Conservation (phyloP, 1,139 yeast genomes). For the Pichia norvegensis region DNA sequence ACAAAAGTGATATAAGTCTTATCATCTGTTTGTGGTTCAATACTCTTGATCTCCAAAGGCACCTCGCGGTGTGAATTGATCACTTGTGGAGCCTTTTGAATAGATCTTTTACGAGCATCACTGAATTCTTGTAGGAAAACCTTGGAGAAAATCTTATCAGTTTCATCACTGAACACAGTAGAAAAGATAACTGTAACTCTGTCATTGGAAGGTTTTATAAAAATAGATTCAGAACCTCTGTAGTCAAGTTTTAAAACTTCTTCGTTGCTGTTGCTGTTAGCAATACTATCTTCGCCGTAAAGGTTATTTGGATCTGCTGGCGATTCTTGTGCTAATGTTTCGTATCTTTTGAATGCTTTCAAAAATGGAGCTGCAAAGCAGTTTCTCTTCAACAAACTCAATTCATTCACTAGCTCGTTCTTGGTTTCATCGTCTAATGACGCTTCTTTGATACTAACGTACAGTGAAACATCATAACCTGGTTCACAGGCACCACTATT, state of each 20-base stretch:
- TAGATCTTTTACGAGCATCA: constrained; percentile 92
- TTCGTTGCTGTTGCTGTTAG: constrained; percentile 38
- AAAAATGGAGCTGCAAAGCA: constrained; percentile 92
- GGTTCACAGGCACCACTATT: constrained; percentile 43
- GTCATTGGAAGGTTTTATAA: constrained; percentile 86
- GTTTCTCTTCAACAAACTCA: constrained; percentile 74
- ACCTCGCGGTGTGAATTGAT: constrained; percentile 82
- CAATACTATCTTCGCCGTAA: constrained; percentile 38
- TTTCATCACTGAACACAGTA: constrained; percentile 91
- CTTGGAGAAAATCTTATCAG: constrained; percentile 90
- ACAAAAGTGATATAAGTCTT: constrained; percentile 75
- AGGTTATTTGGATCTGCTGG: constrained; percentile 35
- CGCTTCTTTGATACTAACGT: constrained; percentile 46
- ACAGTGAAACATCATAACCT: constrained; percentile 77
- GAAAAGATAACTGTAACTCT: constrained; percentile 95
- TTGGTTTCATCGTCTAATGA: constrained; percentile 37
- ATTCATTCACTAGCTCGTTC: constrained; percentile 34
- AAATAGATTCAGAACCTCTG: constrained; percentile 90
- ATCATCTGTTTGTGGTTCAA: constrained; percentile 34
- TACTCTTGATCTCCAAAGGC: constrained; percentile 73
- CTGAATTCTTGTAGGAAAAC: constrained; percentile 96
- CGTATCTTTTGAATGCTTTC: constrained; percentile 73
- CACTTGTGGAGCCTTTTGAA: constrained; percentile 98
- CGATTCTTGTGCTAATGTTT: constrained; percentile 49
- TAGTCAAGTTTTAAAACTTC: constrained; percentile 71